Base-by-base conservation (phyloP, 495 filamentous ascomycete species). In the Zalerion maritima region DNA sequence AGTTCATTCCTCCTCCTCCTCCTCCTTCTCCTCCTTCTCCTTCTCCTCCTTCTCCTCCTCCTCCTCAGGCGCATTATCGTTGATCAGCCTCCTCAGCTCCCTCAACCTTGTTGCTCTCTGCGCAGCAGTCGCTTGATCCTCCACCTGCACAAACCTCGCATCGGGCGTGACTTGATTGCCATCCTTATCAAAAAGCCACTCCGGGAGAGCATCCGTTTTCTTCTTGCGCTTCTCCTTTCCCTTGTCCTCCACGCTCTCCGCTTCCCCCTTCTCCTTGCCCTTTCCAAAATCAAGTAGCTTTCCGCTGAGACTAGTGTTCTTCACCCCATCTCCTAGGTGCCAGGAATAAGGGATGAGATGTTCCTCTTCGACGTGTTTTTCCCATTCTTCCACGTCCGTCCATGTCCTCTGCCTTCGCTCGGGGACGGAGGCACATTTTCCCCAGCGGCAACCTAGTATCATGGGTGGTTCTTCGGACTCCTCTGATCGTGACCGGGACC, bases 261-360 rank as follows among this genome's bases (percentile, higher is more conserved):
- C n/a, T 11, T 34, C 22, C 14, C 50, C 41, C 13, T 24, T 27
- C 21, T 40, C 28, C 18, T 28, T 12, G 4, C 21, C 11, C n/a
- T n/a, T n/a, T n/a, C n/a, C n/a, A n/a, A n/a, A n/a, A n/a, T n/a
- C n/a, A n/a, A n/a, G n/a, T n/a, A n/a, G n/a, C n/a, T n/a, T n/a
- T n/a, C n/a, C n/a, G n/a, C n/a, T n/a, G n/a, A n/a, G n/a, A 12
- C 22, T 25, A 21, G 23, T 44, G 43, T 66, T 66, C 22, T 45
- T 42, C 6, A 45, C 54, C 0, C 80, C 78, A 46, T 84, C 75
- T 10, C 78, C 78, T 21, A 65, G 46, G 34, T 69, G 47, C 80
- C 76, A 80, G 14, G 67, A 60, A 37, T 73, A 46, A 9, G 67
- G 50, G 6, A 44, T 34, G 16, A 86, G 49, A 47, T 91, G 82